Percentiles rank a stretch among this genome's conserved stretches.
phyloP scores from a whole-genome alignment of 78 protist species.

The Paulinella micropora region DNA sequence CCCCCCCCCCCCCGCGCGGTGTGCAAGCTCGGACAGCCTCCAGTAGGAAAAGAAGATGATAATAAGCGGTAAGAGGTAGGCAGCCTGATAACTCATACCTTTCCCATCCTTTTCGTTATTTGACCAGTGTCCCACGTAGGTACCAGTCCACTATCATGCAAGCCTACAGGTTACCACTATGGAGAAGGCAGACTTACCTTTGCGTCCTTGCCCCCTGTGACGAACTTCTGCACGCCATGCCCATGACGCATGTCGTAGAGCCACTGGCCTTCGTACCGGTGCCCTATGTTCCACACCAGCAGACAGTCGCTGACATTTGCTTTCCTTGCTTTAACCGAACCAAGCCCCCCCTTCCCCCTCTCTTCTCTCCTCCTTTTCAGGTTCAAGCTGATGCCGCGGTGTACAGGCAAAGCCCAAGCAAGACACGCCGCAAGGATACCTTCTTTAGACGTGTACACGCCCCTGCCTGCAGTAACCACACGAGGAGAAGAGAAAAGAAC shows the following conservation, averaged over 20 bases:
- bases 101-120: constrained; percentile 12
- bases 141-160: constrained; percentile 7
- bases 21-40: not conserved
- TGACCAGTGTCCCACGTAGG: constrained; percentile 2
- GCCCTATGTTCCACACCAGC: too few species aligned
- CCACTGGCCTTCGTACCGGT: constrained; percentile 17
- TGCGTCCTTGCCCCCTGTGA: not conserved
- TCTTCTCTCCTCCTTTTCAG: too few species aligned
- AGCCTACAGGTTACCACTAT: not conserved
- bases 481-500: too few species aligned
- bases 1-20: not conserved
- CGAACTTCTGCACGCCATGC: not conserved
- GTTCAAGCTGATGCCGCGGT: too few species aligned
- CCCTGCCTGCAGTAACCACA: too few species aligned
- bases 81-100: not conserved
- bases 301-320: too few species aligned
- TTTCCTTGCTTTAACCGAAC: too few species aligned
- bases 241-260: constrained; percentile 18
- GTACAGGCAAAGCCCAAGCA: too few species aligned
- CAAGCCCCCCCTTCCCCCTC: too few species aligned
- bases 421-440: too few species aligned
- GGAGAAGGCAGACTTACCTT: not conserved
- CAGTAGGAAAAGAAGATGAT: not conserved
- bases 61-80: not conserved
- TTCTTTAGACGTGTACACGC: too few species aligned